Conservation (phyloP, 2,329 filamentous ascomycete species). For the Aspergillus quadrilineatus region DNA sequence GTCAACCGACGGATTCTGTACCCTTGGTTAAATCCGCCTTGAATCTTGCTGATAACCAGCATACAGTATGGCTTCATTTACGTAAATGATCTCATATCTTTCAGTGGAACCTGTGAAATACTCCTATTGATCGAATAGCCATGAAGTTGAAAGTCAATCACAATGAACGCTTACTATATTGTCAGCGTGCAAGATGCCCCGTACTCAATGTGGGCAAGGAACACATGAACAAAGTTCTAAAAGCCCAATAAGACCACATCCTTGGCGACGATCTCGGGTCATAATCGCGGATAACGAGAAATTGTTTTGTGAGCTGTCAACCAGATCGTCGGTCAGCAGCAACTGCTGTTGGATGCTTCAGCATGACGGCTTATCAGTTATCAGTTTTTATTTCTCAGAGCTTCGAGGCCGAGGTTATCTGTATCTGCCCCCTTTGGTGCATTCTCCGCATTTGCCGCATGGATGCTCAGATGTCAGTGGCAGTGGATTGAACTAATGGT, state of each 20-base stretch:
- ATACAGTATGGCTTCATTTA: conserved; percentile 1
- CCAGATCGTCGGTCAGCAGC: background rate
- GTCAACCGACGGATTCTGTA: background rate
- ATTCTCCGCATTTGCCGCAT: conserved; percentile 12
- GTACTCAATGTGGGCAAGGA: background rate
- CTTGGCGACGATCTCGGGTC: background rate
- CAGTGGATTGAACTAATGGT: background rate
- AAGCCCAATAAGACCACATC: background rate
- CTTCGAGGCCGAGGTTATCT: background rate
- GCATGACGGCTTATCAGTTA: conserved; percentile 10
- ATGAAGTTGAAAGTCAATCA: conserved; percentile 2
- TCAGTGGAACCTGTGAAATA: background rate
- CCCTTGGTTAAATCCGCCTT: background rate
- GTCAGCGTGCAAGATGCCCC: background rate
- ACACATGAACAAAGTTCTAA: background rate
- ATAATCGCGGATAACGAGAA: conserved; percentile 1
- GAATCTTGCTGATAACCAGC: background rate
- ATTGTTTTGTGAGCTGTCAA: background rate
- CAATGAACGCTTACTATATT: background rate
- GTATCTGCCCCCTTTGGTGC: background rate
- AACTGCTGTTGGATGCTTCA: background rate
- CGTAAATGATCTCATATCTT: conserved; percentile 15
- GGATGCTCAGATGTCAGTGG: background rate
- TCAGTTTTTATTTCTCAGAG: conserved; percentile 6
- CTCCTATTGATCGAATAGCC: background rate